Base-by-base conservation (phyloP, 2,329 filamentous ascomycete genomes). In the Fusarium transvaalense region DNA sequence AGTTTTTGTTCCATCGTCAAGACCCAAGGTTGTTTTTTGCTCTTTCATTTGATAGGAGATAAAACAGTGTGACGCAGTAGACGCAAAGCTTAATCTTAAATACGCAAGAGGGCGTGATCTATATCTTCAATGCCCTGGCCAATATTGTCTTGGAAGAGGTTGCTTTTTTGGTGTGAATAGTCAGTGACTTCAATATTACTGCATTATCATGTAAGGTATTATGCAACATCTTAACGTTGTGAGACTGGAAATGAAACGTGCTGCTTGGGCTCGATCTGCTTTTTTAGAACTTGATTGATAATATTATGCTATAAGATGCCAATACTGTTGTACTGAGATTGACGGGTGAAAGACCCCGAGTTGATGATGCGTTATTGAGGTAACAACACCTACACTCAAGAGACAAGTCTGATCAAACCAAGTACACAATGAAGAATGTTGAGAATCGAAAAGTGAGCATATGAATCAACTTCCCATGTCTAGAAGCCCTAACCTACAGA, bases 181-280 rank as follows among this genome's bases (percentile, higher is more conserved):
- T 32, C 21, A 13, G n/a, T 14, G 23, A 42, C 34, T 46, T 32
- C 10, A 27, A 57, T 45, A 43, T 34, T 32, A 41, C 19, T n/a
- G 34, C 46, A 47, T 45, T 37, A 25, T 19, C 25, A 21, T 27
- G 15, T 29, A 39, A 13, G 25, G 61, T 64, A 51, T 51, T 58
- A 58, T 64, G 29, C 35, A 9, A 29, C 41, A 27, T 23, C 25
- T 25, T 29, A 9, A 48, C 43, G 38, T 10, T 21, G 50, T 57
- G 35, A 29, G 34, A 48, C 61, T 43, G 10, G n/a, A 27, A 17
- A 51, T 51, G 47, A 29, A 29, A 51, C 31, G 31, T 38, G 13
- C 19, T 10, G 34, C 19, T 25, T 34, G n/a, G 23, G 31, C 32
- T 29, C 47, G 34, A 51, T n/a, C 17, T n/a, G 23, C 21, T 37